Base-by-base conservation (phyloP, 2,329 filamentous ascomycete genomes). In the Raffaelea albimanens region DNA sequence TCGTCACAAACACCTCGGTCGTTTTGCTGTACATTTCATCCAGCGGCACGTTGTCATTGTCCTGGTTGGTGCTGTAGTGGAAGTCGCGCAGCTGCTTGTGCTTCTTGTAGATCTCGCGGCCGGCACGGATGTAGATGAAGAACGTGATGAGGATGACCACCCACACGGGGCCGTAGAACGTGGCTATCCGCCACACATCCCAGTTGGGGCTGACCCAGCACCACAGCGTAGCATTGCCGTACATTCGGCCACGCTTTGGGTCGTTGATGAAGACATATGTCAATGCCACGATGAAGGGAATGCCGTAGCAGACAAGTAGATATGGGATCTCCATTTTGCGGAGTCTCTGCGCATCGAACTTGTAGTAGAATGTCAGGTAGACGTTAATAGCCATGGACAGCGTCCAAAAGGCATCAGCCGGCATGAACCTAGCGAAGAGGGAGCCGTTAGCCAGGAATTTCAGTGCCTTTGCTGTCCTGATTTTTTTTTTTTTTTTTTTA, bases 311-410 rank as follows among this genome's bases (percentile, higher is more conserved):
- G 48, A 71, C 59, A 1, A 82, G 29, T 1, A 87, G 60, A 54
- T 93, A 93, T 49, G 75, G 81, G 41, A 82, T 75, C 59, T 93
- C 87, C 59, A 91, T 73, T 40, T 64, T 70, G 11, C 78, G 78
- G 14, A 93, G 67, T 45, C 76, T 73, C 4, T 71, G 64, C 1
- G 81, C 77, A 50, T 84, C 78, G 55, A 82, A 90, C 53, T 84
- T 85, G 57, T 71, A 73, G 62, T 88, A 89, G 58, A 93, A 88
- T 0, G 86, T 89, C 14, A 91, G 66, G 61, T 87, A 87, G 45
- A 93, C 87, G 59, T 93, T 94, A 55, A 82, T 73, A 1, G 87
- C 85, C 87, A 94, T 93, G 46, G 83, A 80, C 50, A 90, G 71
- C 1, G 83, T 85, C 85, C 83, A 90, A 41, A 84, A 71, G 1